Conservation (phyloP, 78 protist genomes). For the Dictyostelium purpureum region DNA sequence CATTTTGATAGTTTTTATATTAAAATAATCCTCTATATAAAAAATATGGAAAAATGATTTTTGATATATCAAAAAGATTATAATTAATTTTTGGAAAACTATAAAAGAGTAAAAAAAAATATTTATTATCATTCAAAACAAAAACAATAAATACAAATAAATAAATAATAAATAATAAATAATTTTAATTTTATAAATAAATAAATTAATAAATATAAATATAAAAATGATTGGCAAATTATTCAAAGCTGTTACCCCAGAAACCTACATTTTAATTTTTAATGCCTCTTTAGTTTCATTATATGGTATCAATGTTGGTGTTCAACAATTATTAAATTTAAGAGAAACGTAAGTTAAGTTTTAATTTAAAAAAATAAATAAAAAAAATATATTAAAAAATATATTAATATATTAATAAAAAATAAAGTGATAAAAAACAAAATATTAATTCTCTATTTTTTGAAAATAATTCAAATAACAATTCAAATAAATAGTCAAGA, state of each 20-base stretch:
- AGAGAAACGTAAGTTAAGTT: neutral
- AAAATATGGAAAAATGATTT: no score
- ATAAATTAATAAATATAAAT: neutral
- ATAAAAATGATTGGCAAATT: constrained; percentile 5
- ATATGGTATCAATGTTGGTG: neutral
- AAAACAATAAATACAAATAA: neutral
- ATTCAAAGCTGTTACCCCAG: constrained; percentile 14
- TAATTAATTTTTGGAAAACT: no score
- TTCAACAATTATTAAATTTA: no score
- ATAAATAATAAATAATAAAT: neutral
- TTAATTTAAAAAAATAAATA: neutral
- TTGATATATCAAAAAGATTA: no score
- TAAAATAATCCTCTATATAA: no score
- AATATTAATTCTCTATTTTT: neutral
- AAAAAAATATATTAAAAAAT: neutral
- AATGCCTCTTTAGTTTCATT: neutral
- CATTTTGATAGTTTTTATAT: no score
- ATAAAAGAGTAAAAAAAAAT: no score
- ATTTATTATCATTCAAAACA: no score
- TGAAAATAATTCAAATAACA: neutral
- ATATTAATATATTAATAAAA: neutral
- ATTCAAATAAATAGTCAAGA: neutral
- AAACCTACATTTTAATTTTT: neutral
- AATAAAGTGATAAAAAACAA: neutral
- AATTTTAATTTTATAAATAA: neutral